Evolutionary conservation across 2,329 filamentous ascomycete genomes (phyloP).

Genomic region (Nothophaeocryptopus gaeumannii): DNA sequence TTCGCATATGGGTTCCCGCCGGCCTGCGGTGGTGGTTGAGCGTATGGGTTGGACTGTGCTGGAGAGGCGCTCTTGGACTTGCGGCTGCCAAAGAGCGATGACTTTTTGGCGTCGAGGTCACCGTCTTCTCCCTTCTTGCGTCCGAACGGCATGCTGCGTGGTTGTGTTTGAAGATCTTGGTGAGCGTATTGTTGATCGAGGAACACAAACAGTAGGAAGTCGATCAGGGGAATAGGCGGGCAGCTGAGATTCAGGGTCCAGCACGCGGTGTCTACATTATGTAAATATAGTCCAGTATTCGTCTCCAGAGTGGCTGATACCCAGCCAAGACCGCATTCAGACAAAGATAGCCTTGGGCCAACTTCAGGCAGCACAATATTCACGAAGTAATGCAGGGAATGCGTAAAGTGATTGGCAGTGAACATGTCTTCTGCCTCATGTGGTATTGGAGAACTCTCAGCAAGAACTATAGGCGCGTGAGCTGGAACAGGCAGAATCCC

Average conservation of each 20-base stretch:
- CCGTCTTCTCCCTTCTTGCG: conserved; percentile 50
- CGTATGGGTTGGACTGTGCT: conserved; percentile 54
- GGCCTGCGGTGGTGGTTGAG: conserved; percentile 41
- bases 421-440: too few species aligned
- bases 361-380: conserved; percentile 1
- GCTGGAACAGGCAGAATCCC: too few species aligned
- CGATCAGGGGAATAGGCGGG: conserved; percentile 2
- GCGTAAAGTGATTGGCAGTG: too few species aligned
- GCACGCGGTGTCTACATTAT: too few species aligned
- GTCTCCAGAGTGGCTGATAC: too few species aligned
- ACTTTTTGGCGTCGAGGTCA: conserved; percentile 53
- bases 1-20: conserved; percentile 26
- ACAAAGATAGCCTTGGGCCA: not conserved
- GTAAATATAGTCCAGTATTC: too few species aligned
- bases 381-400: too few species aligned
- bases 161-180: not conserved
- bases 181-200: not conserved
- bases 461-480: too few species aligned
- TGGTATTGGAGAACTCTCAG: too few species aligned
- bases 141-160: conserved; percentile 38
- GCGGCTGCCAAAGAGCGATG: conserved; percentile 58
- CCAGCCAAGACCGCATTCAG: not conserved
- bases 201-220: not conserved
- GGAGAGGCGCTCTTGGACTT: conserved; percentile 49
- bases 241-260: not conserved